A percentile compares a stretch with the other conserved stretches of the same genome.
phyloP scores from a whole-genome alignment of 2,329 filamentous ascomycete species.

The Rutstroemia sydowiana region DNA sequence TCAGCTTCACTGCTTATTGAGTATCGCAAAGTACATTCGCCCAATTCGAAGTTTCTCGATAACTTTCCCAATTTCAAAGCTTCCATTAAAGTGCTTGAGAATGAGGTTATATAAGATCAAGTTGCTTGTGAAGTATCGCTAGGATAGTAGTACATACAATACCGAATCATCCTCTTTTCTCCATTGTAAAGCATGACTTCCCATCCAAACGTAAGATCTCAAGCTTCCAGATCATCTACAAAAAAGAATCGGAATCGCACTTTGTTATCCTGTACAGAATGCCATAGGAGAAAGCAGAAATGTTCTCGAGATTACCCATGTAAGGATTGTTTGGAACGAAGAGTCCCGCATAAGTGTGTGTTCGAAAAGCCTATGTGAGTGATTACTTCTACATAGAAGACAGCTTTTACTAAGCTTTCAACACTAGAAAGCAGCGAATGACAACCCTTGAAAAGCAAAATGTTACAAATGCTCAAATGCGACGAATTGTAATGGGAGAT shows the following conservation, averaged over 20 bases:
- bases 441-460: not conserved
- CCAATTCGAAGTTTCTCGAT: too few species aligned
- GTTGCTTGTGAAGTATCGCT: too few species aligned
- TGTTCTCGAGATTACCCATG: slow-evolving; percentile 18
- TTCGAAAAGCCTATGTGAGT: slow-evolving; percentile 16
- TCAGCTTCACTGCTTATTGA: too few species aligned
- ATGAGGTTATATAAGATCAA: too few species aligned
- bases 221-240: not conserved
- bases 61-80: too few species aligned
- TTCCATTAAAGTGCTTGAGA: too few species aligned
- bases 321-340: slow-evolving; percentile 16
- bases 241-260: slow-evolving; percentile 15
- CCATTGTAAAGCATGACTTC: not conserved
- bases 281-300: slow-evolving; percentile 22
- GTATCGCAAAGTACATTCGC: too few species aligned
- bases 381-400: not conserved
- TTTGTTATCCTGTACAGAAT: slow-evolving; percentile 18
- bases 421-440: not conserved
- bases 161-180: not conserved
- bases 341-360: slow-evolving; percentile 15
- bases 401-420: not conserved
- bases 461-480: slow-evolving; percentile 8
- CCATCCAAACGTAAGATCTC: not conserved
- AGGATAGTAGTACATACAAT: too few species aligned
- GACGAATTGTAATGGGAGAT: slow-evolving; percentile 12